Evolutionary conservation across 2,329 filamentous ascomycete genomes (phyloP), one percentile per base, ranked within the genome.

Genomic region (Hymenoscyphus fructigenus): DNA sequence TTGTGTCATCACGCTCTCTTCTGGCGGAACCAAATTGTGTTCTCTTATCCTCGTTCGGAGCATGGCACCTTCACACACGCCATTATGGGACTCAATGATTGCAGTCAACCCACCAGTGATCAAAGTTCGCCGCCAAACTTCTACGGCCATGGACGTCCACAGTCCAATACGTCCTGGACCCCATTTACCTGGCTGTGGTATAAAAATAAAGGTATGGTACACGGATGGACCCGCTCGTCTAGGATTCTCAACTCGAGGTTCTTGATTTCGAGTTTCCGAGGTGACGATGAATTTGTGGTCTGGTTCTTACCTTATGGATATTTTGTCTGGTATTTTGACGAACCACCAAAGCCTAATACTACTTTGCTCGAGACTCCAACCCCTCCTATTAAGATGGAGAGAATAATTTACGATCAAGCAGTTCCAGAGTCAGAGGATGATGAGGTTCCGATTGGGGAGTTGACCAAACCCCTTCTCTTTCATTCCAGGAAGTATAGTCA

Each of bases 201-300:
- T 23, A 9, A 1, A 9, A 23, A 7, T 10, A 23, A 50, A 50
- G 4, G 6, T 23, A 10, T 23, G 10, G n/a, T 1, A 50, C 7
- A 20, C 10, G 20, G 10, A 7, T 50, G 44, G 44, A 23, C n/a
- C 20, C 1, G 20, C 10, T n/a, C 9, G 44, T 10, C n/a, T 23
- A 3, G 20, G 10, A 20, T 6, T n/a, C n/a, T n/a, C 10, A 10
- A 12, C n/a, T 6, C 3, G n/a, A 12, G 44, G 7, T 3, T 32
- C 26, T n/a, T 57, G 2, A 4, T 28, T 28, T 57, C 53, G 53
- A n/a, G 17, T 26, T 59, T 41, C 23, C 57, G 36, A 20, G 66
- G 67, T 2, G 70, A 73, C 61, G 70, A 72, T 58, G 64, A 67
- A 23, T 73, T 72, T 56, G 64, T 72, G n/a, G 62, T 72, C 5